phyloP scores from a whole-genome alignment of 2,329 filamentous ascomycete genomes.

The Lasiodiplodia hormozganensis region DNA sequence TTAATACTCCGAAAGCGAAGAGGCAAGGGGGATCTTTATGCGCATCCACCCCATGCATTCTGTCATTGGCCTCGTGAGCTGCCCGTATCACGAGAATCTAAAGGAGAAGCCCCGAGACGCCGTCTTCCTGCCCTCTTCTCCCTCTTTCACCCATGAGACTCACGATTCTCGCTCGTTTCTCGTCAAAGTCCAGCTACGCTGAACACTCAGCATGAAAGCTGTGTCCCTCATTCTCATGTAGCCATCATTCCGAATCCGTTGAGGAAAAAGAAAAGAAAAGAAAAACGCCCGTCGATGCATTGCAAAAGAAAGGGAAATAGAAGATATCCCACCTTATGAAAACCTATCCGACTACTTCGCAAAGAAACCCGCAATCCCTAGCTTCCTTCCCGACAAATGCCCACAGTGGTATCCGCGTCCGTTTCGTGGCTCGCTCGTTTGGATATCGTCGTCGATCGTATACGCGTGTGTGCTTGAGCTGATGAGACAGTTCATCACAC shows the following conservation, averaged over 20 bases:
- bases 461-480: neutral
- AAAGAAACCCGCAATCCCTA: neutral
- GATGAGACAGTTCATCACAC: conserved; percentile 3
- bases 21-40: neutral
- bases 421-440: neutral
- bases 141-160: neutral
- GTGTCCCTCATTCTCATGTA: neutral
- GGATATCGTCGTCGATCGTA: conserved; percentile 4
- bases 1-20: neutral
- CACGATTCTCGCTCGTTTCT: neutral
- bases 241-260: neutral
- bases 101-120: neutral
- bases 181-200: neutral
- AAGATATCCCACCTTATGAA: neutral
- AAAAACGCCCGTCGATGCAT: conserved; percentile 12
- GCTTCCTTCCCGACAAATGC: neutral
- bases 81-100: neutral
- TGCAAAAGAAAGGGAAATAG: neutral
- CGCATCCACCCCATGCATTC: neutral
- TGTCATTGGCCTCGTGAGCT: no score
- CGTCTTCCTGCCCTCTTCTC: neutral
- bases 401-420: neutral
- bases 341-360: conserved; percentile 14
- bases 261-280: neutral
- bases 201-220: neutral